Evolutionary conservation across 1,284 basidiomycete genomes (phyloP).

Genomic region (Leccinum griseonigrum): DNA sequence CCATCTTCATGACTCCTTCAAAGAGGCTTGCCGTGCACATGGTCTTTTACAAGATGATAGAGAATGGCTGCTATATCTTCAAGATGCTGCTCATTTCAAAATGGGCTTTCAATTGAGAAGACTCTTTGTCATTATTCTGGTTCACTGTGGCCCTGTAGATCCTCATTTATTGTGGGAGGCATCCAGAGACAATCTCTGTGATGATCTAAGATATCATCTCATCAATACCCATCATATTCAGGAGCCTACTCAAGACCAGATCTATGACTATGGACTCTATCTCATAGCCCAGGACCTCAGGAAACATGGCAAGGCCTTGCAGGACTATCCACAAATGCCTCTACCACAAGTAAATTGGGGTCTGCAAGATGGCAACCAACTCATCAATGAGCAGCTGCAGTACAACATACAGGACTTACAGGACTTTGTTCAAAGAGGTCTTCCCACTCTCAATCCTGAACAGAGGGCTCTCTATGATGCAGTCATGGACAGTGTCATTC

Average conservation of each 20-base stretch:
- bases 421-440: conserved; percentile 7
- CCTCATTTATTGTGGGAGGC: not conserved
- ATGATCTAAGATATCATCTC: conserved; percentile 23
- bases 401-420: conserved; percentile 30
- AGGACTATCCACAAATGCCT: conserved; percentile 36
- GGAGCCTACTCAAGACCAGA: conserved; percentile 29
- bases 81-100: conserved; percentile 32
- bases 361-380: conserved; percentile 24
- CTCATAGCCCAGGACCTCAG: conserved; percentile 20
- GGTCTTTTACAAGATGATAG: conserved; percentile 39
- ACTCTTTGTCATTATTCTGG: not conserved
- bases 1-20: conserved; percentile 18
- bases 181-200: conserved; percentile 27
- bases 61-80: conserved; percentile 36
- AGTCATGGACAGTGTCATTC: conserved; percentile 12
- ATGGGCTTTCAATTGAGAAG: conserved; percentile 19
- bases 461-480: conserved; percentile 10
- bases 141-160: not conserved
- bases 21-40: conserved; percentile 25
- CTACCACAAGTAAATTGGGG: conserved; percentile 29
- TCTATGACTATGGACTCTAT: conserved; percentile 40
- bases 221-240: conserved; percentile 1
- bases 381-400: conserved; percentile 39
- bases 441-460: conserved; percentile 8
- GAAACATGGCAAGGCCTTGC: conserved; percentile 22